phyloP scores from a whole-genome alignment of 2,329 filamentous ascomycete species.

The Pseudogymnoascus pannorum region DNA sequence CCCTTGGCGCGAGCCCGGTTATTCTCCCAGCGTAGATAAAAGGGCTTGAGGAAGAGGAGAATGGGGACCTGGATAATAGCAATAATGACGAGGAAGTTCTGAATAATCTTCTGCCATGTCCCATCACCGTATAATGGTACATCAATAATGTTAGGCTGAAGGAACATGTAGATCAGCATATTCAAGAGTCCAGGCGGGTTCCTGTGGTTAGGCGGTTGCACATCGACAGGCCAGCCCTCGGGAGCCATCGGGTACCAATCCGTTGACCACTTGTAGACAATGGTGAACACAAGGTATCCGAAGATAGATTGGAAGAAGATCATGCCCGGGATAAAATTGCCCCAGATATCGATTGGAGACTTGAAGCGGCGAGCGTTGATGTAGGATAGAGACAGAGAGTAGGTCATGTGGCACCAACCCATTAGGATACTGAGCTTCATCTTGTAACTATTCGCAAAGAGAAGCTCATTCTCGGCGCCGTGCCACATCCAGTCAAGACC shows the following conservation, averaged over 20 bases:
- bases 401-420: constrained; percentile 98
- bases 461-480: constrained; percentile 84
- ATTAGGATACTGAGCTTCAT: constrained; percentile 99
- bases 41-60: constrained; percentile 87
- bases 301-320: constrained; percentile 99
- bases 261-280: constrained; percentile 94
- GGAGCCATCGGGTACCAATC: constrained; percentile 60
- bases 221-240: constrained; percentile 33
- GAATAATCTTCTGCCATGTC: constrained; percentile 64
- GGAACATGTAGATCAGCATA: constrained; percentile 99
- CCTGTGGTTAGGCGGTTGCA: constrained; percentile 23
- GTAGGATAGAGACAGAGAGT: constrained; percentile 86
- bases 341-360: constrained; percentile 90
- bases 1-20: constrained; percentile 81
- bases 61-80: constrained; percentile 84
- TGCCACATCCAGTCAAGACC: constrained; percentile 97
- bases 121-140: constrained; percentile 57
- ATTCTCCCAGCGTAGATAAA: constrained; percentile 90
- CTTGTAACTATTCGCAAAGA: constrained; percentile 98
- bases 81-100: constrained; percentile 70
- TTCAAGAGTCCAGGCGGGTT: constrained; percentile 85
- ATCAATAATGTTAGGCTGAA: constrained; percentile 70
- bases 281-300: constrained; percentile 87
- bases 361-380: constrained; percentile 95
- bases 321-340: constrained; percentile 96